Evolutionary conservation across 805 yeast genomes (phyloP).

Genomic region (Candida piceae): DNA sequence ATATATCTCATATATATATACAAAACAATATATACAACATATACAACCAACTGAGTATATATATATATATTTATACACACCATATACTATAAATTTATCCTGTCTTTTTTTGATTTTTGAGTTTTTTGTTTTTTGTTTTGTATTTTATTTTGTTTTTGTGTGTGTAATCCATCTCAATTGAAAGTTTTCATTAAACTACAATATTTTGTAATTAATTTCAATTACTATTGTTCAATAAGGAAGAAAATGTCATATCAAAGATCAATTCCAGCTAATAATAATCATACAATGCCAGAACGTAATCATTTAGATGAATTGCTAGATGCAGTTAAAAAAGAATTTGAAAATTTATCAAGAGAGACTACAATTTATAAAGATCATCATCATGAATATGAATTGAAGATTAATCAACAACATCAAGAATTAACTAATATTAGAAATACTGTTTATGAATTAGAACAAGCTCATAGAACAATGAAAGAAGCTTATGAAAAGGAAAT

Average conservation of each 20-base stretch:
- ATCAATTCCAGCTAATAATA: conserved; percentile 16
- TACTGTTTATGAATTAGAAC: conserved; percentile 88
- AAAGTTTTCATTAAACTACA: too few species aligned
- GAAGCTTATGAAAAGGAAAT: conserved; percentile 96
- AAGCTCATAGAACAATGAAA: conserved; percentile 91
- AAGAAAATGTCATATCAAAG: conserved; percentile 26
- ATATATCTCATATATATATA: too few species aligned
- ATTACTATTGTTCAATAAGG: too few species aligned
- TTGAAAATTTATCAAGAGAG: conserved; percentile 77
- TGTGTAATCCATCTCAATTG: too few species aligned
- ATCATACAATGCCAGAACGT: conserved; percentile 24
- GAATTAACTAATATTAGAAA: conserved; percentile 93
- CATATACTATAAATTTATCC: too few species aligned
- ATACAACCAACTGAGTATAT: too few species aligned
- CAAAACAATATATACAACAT: too few species aligned
- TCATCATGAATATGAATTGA: conserved; percentile 87
- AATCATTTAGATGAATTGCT: conserved; percentile 58
- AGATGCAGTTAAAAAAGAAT: conserved; percentile 90
- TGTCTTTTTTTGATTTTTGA: too few species aligned
- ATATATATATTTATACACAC: too few species aligned
- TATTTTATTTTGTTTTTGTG: too few species aligned
- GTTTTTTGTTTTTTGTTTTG: too few species aligned
- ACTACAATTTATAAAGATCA: conserved; percentile 82
- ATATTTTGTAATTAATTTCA: too few species aligned
- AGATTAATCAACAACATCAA: conserved; percentile 83